Evolutionary conservation across 768 basidiomycete genomes (phyloP), one percentile per base, ranked within the genome.

Genomic region (Leccinum disarticulatum): DNA sequence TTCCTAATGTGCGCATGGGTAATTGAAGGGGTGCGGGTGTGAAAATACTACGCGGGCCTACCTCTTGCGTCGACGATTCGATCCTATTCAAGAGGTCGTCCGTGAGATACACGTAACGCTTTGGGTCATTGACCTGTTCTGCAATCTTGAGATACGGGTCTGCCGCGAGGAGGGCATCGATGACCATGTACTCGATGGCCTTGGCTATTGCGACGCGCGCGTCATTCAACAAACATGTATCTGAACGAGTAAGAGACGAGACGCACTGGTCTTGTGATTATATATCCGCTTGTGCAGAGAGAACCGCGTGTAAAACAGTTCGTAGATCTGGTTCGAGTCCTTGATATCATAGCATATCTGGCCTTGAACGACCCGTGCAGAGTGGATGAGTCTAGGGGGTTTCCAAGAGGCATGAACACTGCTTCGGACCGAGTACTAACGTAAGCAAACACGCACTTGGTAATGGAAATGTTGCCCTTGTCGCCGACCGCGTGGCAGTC

Each of bases 281-380:
- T 93, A 94, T n/a, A 91, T 80, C 7, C 80, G 81, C 68, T 92
- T 93, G 73, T 92, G 90, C n/a, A 93, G 76, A 38, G 83, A 87
- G 68, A 91, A 93, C 3, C 91, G 81, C 2, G 86, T 85, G 33
- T 84, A 80, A 61, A 84, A 92, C 3, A 94, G 79, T 57, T 90
- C 86, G 61, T 87, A 88, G 2, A 94, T 79, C 52, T 85, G 82
- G 65, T 90, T 87, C 0, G 85, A 85, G 58, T 93, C 90, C 69
- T 94, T 94, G 74, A 88, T 88, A 58, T 89, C 79, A 65, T 90
- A 94, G 69, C 88, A 90, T 30, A 94, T 91, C 66, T 87, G 79
- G 62, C 87, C 75, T 17, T 88, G 80, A 54, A 91, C 81, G 27
- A 93, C 91, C 5, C 89, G 82, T 0, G 90, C 86, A 2, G 90